Percentiles rank a stretch among this genome's conserved stretches.
phyloP scores from a whole-genome alignment of 257 asterid genomes.

The Solanum lycopersicoides region DNA sequence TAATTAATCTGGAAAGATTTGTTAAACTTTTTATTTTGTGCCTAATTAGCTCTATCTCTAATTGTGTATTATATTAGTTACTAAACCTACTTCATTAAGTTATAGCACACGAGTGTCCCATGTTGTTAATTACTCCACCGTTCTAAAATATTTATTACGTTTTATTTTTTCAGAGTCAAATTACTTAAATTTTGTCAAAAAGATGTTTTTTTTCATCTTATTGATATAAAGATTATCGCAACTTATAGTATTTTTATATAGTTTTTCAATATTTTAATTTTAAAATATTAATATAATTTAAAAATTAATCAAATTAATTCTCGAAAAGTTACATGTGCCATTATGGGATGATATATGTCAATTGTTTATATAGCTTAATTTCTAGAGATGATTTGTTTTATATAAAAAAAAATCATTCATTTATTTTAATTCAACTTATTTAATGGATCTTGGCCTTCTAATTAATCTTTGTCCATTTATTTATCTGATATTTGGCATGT shows the following conservation, averaged over 20 bases:
- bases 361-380: not conserved
- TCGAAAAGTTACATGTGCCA: not conserved
- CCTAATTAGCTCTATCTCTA: not conserved
- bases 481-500: not conserved
- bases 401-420: not conserved
- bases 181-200: not conserved
- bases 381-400: not conserved
- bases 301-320: not conserved
- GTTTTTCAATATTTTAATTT: no score
- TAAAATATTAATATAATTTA: no score
- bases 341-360: not conserved
- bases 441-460: not conserved
- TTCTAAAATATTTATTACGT: not conserved
- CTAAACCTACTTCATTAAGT: not conserved
- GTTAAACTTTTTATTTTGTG: not conserved
- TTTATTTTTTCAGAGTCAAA: not conserved
- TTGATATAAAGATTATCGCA: not conserved
- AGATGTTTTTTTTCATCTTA: not conserved
- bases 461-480: not conserved
- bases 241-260: not conserved
- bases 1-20: not conserved
- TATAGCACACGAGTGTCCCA: not conserved
- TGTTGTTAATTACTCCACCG: not conserved
- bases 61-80: not conserved
- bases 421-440: not conserved